Evolutionary conservation across 2,329 filamentous ascomycete species (phyloP), one percentile per base, ranked within the genome.

Genomic region (Apiospora hydei): DNA sequence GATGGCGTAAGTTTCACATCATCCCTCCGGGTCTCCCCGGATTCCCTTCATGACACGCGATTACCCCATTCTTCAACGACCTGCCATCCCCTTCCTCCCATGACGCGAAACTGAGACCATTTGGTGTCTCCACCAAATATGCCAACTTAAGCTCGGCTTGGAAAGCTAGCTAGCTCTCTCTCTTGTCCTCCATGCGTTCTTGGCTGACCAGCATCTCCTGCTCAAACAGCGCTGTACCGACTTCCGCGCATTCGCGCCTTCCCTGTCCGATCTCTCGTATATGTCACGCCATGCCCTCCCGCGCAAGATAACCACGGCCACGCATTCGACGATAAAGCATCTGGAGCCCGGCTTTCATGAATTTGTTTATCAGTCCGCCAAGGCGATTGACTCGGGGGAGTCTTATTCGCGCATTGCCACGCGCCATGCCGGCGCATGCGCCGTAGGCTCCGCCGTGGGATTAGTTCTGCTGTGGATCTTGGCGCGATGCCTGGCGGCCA

Each of bases 1-100:
- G 68, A 69, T 51, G 68, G 68, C 49, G 68, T 69, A 57, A 69
- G 68, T 69, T 69, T 69, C 66, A 34, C 57, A 64, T 64, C 34
- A 64, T 64, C 21, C 57, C 57, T 64, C 34, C 57, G 7, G 4
- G 21, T 34, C 34, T 57, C 26, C 49, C 51, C 51, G 26, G 51
- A 34, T 34, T 57, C 51, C 16, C n/a, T n/a, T 34, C 51, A 34
- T 57, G 51, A 10, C 51, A 21, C 24, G 34, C 34, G 51, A 57
- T 18, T 8, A 30, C 26, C 34, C 57, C 57, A 21, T 64, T 64
- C 57, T 24, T 41, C 38, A 41, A 64, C 34, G 34, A n/a, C 11
- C 57, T 41, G 34, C 21, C 57, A 64, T 64, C 57, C 30, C 30
- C 51, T 34, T 57, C 57, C 41, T 64, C 34, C 57, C 57, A 64